A percentile compares a stretch with the other conserved stretches of the same genome.
Conservation (phyloP, 345 rosid species). For the Hevea brasiliensis region DNA sequence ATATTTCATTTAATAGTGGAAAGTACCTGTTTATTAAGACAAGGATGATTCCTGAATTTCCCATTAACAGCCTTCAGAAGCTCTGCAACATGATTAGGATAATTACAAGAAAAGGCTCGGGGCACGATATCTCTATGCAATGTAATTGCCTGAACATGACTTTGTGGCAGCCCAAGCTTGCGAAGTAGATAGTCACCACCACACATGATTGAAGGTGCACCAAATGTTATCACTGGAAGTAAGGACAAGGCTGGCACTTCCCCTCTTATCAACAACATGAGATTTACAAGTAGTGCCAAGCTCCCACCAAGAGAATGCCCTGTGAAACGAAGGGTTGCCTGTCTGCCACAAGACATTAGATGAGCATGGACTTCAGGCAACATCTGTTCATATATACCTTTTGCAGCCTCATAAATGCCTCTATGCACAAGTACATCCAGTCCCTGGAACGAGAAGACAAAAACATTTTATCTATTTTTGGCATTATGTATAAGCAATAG, state of each 20-base stretch:
- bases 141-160: constrained; percentile 66
- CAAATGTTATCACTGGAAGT: constrained; percentile 91
- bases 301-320: constrained; percentile 99
- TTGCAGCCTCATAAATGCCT: constrained; percentile 98
- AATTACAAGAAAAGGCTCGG: constrained; percentile 91
- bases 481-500: neutral
- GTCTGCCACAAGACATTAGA: constrained; percentile 57
- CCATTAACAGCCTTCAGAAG: constrained; percentile 86
- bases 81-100: constrained; percentile 73
- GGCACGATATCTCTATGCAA: constrained; percentile 98
- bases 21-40: constrained; percentile 76
- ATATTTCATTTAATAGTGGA: neutral
- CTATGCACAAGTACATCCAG: constrained; percentile 80
- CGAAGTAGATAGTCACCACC: constrained; percentile 82
- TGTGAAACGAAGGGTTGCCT: constrained; percentile 76
- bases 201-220: constrained; percentile 93
- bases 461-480: neutral
- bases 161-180: constrained; percentile 73
- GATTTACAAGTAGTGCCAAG: constrained; percentile 78
- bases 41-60: constrained; percentile 81
- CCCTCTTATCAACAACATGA: constrained; percentile 81
- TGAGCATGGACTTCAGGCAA: constrained; percentile 82
- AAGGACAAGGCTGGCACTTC: constrained; percentile 74
- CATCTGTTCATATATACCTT: constrained; percentile 88
- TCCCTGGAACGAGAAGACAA: constrained; percentile 46